These are phyloP conservation scores for Pelagomonas calceolata DNA, from an alignment of 108 stramenopile genomes.

Conservation along the genomic window DNA sequence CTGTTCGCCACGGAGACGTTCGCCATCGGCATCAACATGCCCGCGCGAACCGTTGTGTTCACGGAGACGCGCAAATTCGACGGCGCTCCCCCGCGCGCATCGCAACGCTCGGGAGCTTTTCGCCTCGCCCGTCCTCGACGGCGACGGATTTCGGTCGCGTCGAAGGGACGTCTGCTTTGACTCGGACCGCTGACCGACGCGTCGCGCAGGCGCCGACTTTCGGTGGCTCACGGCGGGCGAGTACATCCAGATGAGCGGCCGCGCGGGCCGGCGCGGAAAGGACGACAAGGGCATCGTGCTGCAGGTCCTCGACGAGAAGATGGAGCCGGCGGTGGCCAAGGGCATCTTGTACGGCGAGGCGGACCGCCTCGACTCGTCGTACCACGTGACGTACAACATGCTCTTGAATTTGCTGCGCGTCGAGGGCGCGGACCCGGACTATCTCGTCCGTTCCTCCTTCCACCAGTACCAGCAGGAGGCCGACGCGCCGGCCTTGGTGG, in stretches of 20 bases:
- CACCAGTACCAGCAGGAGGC: constrained; percentile 85
- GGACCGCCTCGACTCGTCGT: constrained; percentile 87
- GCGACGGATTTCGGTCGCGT: too few species aligned
- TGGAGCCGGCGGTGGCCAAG: constrained; percentile 91
- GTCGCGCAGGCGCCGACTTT: too few species aligned
- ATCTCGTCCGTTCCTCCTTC: constrained; percentile 83
- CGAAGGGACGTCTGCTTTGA: too few species aligned
- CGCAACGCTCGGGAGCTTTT: too few species aligned
- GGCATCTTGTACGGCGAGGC: constrained; percentile 82
- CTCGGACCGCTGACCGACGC: too few species aligned
- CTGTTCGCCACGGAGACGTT: constrained; percentile 99
- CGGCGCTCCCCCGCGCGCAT: too few species aligned
- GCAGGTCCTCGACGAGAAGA: constrained; percentile 97
- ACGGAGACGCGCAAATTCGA: constrained; percentile 94
- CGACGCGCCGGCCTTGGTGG: constrained; percentile 43
- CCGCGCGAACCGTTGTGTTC: constrained; percentile 98
- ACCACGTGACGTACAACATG: constrained; percentile 98
- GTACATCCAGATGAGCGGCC: constrained; percentile 95
- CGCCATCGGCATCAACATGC: constrained; percentile 98
- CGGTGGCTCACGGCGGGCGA: constrained; percentile 55
- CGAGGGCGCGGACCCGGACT: constrained; percentile 94
- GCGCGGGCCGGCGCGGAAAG: constrained; percentile 96
- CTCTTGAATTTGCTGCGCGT: constrained; percentile 94
- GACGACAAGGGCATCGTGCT: constrained; percentile 97
- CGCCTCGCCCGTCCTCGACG: too few species aligned